Percentiles rank a stretch among this genome's conserved stretches.
These are phyloP conservation scores for Pseudopediastrum boryanum DNA, from an alignment of 139 green algal genomes.

Conservation along the genomic window DNA sequence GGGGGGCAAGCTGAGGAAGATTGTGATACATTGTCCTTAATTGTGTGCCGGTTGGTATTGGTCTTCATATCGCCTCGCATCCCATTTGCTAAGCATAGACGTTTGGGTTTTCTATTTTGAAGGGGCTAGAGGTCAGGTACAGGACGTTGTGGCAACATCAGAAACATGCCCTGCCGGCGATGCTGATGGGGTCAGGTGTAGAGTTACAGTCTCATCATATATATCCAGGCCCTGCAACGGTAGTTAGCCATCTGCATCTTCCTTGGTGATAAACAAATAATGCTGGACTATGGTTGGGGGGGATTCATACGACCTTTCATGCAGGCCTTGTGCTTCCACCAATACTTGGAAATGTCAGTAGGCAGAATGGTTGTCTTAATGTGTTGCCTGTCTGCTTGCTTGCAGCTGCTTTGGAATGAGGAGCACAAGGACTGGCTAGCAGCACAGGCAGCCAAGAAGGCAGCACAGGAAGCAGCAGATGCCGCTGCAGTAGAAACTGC, in stretches of 20 bases:
- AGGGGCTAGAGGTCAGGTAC: too few species aligned
- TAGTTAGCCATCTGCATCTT: neutral
- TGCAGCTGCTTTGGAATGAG: conserved; percentile 42
- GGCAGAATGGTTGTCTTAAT: neutral
- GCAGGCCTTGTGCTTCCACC: neutral
- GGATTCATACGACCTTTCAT: neutral
- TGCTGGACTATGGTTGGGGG: neutral
- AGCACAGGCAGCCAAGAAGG: conserved; percentile 40
- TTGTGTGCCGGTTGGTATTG: neutral
- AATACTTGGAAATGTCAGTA: neutral
- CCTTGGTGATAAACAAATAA: too few species aligned
- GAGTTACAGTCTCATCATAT: too few species aligned
- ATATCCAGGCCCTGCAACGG: neutral
- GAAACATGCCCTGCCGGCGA: too few species aligned
- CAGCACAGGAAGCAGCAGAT: conserved; percentile 4
- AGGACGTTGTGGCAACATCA: too few species aligned
- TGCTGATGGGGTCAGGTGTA: too few species aligned
- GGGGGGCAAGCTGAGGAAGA: too few species aligned
- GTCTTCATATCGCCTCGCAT: neutral
- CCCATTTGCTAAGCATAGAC: neutral
- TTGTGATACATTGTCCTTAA: neutral
- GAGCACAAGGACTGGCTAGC: conserved; percentile 56
- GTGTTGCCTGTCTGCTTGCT: neutral
- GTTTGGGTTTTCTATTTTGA: neutral
- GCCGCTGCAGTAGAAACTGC: conserved; percentile 9